Evolutionary conservation across 164 flowering plant species (phyloP), one percentile per base, ranked within the genome.

Genomic region (Annona squamosa): DNA sequence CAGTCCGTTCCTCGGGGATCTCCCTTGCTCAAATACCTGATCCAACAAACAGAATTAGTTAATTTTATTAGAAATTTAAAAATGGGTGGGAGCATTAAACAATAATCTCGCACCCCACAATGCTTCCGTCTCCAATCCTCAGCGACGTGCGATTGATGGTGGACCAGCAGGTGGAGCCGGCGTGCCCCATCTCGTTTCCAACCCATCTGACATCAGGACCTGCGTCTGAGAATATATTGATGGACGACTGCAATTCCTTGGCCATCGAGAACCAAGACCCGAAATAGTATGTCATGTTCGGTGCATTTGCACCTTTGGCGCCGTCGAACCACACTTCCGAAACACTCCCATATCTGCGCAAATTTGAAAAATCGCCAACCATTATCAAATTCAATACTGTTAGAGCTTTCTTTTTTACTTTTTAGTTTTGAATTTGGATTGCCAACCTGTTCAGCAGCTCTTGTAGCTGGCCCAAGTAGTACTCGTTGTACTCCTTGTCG

Each of bases 311-410:
- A 0, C 93, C 98, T 77, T 92, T 94, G 3, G 97, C 97, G 65
- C 98, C 98, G 73, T 94, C 98, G 43, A 94, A 94, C 99, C 99
- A 92, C 46, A 94, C 89, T 84, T 94, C 99, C 52, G 82, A 82
- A 26, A 94, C 84, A 77, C 80, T 81, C 45, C 97, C 97, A 84
- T 94, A 94, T 41, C 97, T 91, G 57, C 73, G 47, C 48, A 70
- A 57, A 26, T 71, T 71, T 65, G 9, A 73, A 26, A 59, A 65
- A 72, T 1, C n/a, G 57, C 17, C 5, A 10, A 1, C 0, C 13
- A 66, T 5, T 0, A 65, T 1, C 41, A 65, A 5, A 41, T 16
- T 66, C 5, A 10, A 37, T 3, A 9, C 17, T 46, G 1, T 10
- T 19, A 26, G 37, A 26, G 37, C 37, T 26, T 52, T 52, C 1